phyloP scores from a whole-genome alignment of 176 grass and related monocot genomes.

The Rhipidocladum racemiflorum region DNA sequence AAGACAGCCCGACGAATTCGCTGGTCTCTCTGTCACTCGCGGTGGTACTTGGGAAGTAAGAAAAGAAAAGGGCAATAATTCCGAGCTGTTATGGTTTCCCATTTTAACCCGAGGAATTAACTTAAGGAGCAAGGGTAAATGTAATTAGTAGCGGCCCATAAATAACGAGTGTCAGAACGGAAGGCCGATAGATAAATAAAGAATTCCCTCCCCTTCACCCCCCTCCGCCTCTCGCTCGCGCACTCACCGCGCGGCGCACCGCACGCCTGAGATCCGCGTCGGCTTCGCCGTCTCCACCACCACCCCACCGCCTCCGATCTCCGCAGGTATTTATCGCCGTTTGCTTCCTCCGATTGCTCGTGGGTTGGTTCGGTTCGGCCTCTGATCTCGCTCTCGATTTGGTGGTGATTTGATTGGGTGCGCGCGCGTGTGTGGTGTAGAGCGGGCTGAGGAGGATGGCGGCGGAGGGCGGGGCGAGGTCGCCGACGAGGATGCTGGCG shows the following conservation, averaged over 20 bases:
- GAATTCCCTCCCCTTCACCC: not conserved
- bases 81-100: not conserved
- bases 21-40: not conserved
- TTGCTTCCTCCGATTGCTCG: not conserved
- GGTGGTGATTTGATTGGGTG: conserved; percentile 7
- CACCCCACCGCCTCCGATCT: conserved; percentile 33
- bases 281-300: conserved; percentile 3
- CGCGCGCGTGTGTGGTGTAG: not conserved
- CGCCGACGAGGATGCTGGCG: conserved; percentile 60
- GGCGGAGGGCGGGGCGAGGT: conserved; percentile 51
- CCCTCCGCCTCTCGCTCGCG: not conserved
- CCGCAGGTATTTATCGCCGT: conserved; percentile 19
- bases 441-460: conserved; percentile 43
- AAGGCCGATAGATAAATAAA: conserved; percentile 33
- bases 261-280: conserved; percentile 37
- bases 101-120: not conserved
- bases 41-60: conserved; percentile 29
- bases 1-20: not conserved
- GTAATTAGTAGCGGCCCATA: conserved; percentile 13
- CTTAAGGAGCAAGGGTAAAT: not conserved
- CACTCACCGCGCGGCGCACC: not conserved
- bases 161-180: conserved; percentile 1
- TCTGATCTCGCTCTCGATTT: not conserved
- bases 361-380: not conserved
- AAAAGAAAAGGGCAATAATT: not conserved